These are phyloP conservation scores for Vaccinium macrocarpon DNA, from an alignment of 148 eudicot species.

Conservation along the genomic window DNA sequence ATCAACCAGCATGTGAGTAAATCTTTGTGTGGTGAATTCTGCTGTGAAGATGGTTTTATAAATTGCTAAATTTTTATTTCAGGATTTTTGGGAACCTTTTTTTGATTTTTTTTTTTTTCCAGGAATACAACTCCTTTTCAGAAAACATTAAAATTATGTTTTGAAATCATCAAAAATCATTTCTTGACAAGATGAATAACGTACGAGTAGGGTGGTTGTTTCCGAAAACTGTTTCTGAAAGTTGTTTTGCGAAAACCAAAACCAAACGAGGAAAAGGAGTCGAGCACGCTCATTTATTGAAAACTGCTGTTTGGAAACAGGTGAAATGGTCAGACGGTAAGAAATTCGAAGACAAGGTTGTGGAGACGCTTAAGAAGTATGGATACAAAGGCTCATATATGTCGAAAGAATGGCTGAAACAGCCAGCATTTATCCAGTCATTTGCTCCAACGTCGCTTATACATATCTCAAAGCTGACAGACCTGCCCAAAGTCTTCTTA, in stretches of 20 bases:
- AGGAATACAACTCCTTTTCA: background rate
- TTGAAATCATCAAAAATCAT: background rate
- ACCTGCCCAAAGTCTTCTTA: slow-evolving; percentile 78
- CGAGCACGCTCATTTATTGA: background rate
- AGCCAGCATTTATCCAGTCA: slow-evolving; percentile 92
- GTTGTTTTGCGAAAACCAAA: background rate
- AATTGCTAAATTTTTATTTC: background rate
- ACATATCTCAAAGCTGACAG: slow-evolving; percentile 68
- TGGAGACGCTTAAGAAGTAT: slow-evolving; percentile 72
- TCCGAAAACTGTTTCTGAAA: background rate
- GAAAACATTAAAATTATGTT: background rate
- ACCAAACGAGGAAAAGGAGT: background rate
- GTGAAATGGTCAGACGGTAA: slow-evolving; percentile 88
- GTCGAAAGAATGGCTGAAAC: slow-evolving; percentile 85
- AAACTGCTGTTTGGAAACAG: slow-evolving; percentile 34
- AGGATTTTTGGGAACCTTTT: background rate
- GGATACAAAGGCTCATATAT: slow-evolving; percentile 82
- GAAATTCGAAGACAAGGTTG: slow-evolving; percentile 77
- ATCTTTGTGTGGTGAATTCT: background rate
- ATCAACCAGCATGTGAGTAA: slow-evolving; percentile 79
- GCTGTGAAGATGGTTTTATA: background rate
- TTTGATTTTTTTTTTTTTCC: background rate
- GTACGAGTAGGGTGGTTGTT: background rate
- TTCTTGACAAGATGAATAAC: background rate
- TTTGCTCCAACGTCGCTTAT: slow-evolving; percentile 91